phyloP scores from a whole-genome alignment of 2,329 filamentous ascomycete species.

The Berkeleyomyces basicola region DNA sequence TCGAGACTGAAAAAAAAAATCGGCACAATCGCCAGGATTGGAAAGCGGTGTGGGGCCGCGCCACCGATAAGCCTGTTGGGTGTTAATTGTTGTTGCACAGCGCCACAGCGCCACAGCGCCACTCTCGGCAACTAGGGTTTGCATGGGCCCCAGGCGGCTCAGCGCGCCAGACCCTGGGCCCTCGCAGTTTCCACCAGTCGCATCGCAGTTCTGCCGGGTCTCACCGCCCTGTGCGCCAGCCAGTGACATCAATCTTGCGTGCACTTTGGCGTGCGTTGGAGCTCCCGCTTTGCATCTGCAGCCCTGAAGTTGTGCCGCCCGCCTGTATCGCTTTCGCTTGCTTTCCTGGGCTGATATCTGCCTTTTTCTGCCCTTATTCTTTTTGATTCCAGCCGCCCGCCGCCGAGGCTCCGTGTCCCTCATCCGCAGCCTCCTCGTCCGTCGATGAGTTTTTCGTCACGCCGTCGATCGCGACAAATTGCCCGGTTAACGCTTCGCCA shows the following conservation, averaged over 20 bases:
- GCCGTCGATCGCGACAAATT: background rate
- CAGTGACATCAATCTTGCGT: constrained; percentile 7
- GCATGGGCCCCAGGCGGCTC: background rate
- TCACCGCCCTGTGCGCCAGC: constrained; percentile 2
- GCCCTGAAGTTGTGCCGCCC: background rate
- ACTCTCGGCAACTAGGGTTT: background rate
- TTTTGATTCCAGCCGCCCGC: too few species aligned
- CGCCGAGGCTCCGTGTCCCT: background rate
- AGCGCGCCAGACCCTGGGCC: background rate
- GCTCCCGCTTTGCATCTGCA: background rate
- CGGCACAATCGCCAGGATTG: constrained; percentile 10
- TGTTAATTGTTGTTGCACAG: background rate
- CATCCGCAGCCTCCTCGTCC: background rate
- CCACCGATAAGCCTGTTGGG: constrained; percentile 7
- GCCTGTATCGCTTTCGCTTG: background rate
- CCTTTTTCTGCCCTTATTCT: background rate
- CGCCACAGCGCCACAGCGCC: constrained; percentile 5
- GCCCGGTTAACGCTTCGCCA: background rate
- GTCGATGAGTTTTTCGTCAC: too few species aligned
- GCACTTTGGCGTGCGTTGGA: background rate
- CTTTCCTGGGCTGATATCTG: background rate
- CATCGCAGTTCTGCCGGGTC: background rate
- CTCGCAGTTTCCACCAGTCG: background rate
- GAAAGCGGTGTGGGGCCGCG: constrained; percentile 9
- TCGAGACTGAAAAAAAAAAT: constrained; percentile 17